Evolutionary conservation across 2,329 filamentous ascomycete genomes (phyloP).

Genomic region (Podosphaera fusca): DNA sequence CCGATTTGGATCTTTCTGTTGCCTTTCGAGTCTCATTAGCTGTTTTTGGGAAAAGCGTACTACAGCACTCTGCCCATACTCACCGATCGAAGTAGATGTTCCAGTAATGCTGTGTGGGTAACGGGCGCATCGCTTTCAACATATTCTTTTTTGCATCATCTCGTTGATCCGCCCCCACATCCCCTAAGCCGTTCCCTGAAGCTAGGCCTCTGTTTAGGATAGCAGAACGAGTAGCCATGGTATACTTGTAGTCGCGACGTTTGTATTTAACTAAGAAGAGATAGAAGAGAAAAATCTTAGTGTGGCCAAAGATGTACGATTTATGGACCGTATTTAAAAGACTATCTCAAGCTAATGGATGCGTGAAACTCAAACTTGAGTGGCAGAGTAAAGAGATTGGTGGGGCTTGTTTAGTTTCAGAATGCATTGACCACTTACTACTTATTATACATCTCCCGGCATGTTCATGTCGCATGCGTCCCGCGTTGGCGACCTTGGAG

Average conservation of each 20-base stretch:
- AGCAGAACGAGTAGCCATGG: constrained; percentile 31
- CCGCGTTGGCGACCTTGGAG: too few species aligned
- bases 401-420: too few species aligned
- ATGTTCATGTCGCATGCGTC: too few species aligned
- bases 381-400: too few species aligned
- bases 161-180: constrained; percentile 43
- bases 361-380: too few species aligned
- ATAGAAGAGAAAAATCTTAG: too few species aligned
- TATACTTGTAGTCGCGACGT: constrained; percentile 3
- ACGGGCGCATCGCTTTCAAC: constrained; percentile 45
- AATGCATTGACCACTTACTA: too few species aligned
- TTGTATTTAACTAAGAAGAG: too few species aligned
- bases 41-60: neutral
- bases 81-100: constrained; percentile 44
- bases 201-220: constrained; percentile 42
- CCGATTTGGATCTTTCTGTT: constrained; percentile 17
- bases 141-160: constrained; percentile 70
- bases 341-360: too few species aligned
- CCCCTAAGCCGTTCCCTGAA: constrained; percentile 33
- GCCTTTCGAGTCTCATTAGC: constrained; percentile 7
- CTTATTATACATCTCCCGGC: too few species aligned
- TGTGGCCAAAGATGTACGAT: too few species aligned
- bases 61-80: constrained; percentile 5
- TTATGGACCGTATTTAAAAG: too few species aligned
- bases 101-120: constrained; percentile 64